Evolutionary conservation across 2,329 filamentous ascomycete species (phyloP), one percentile per base, ranked within the genome.

Genomic region (Thelonectria rubi): DNA sequence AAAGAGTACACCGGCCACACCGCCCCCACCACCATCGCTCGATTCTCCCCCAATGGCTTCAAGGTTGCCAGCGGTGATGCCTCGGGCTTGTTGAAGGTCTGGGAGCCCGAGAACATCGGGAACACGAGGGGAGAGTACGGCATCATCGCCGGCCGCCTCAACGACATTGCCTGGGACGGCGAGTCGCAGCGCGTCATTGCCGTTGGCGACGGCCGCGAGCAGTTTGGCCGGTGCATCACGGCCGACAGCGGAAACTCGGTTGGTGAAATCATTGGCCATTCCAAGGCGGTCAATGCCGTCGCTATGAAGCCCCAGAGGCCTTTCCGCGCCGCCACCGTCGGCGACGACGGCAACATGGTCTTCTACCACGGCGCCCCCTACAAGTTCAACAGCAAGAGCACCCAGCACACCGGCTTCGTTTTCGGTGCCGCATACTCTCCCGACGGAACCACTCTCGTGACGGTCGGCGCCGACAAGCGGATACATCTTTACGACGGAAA

Each of bases 401-500:
- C 89, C 63, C 84, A 92, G 72, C 95, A 99, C 77, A 91, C 89
- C 73, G 93, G 94, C 63, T 98, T 96, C 75, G 88, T 98, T 17
- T 91, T 94, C 71, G 93, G 91, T 26, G 88, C 93, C 5, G 91
- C 89, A 2, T 99, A 97, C 77, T 94, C 92, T 26, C 94, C 94
- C 0, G 94, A 98, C 74, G 95, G 95, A 48, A 88, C 83, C 42
- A 82, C 83, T 39, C 81, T 99, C 63, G 91, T 95, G 34, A 97
- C 91, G 54, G 94, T 97, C 2, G 94, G 95, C 39, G 93, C 91
- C n/a, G 95, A 99, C 78, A 89, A 89, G 75, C 88, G 87, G 74
- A 97, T 99, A 67, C 96, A 95, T 83, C 82, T 99, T 10, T 99
- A 97, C 75, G 93, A 99, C 75, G 95, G 94, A 64, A 97, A 97